Evolutionary conservation across 2,329 filamentous ascomycete species (phyloP).

Genomic region (Sarocladium kiliense): DNA sequence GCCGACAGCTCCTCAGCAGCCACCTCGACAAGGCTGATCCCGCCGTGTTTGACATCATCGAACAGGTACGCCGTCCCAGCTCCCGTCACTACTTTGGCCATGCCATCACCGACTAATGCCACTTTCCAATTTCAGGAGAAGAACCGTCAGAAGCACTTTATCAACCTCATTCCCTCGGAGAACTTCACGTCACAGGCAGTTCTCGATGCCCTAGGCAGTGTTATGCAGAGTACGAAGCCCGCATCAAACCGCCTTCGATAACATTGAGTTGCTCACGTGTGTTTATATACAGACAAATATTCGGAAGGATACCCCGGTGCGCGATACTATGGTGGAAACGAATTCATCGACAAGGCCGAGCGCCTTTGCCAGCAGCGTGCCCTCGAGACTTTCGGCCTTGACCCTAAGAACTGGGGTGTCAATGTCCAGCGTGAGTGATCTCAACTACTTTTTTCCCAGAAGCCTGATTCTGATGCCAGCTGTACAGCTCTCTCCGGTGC

Average conservation of each 20-base stretch:
- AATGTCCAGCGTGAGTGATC: conserved; percentile 77
- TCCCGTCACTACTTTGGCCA: neutral
- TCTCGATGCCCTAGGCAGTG: conserved; percentile 83
- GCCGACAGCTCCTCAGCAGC: conserved; percentile 66
- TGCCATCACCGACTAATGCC: neutral
- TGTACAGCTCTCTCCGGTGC: conserved; percentile 72
- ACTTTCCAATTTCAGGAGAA: conserved; percentile 63
- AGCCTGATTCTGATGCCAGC: no score
- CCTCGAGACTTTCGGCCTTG: conserved; percentile 78
- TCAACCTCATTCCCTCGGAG: conserved; percentile 93
- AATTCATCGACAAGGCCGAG: conserved; percentile 91
- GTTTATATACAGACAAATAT: conserved; percentile 70
- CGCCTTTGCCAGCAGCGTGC: conserved; percentile 85
- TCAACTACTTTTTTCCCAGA: no score
- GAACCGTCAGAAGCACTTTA: conserved; percentile 92
- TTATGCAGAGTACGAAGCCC: conserved; percentile 77
- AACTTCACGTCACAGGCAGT: conserved; percentile 95
- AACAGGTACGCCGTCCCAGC: conserved; percentile 58
- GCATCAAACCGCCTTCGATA: neutral
- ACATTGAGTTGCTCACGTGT: neutral
- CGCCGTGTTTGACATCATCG: conserved; percentile 79
- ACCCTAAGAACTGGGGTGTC: conserved; percentile 87
- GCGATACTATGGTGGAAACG: conserved; percentile 93
- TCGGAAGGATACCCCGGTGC: conserved; percentile 97
- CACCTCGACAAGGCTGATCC: conserved; percentile 82